Conservation (phyloP, 2,329 filamentous ascomycete species). For the Coniochaeta hoffmannii region DNA sequence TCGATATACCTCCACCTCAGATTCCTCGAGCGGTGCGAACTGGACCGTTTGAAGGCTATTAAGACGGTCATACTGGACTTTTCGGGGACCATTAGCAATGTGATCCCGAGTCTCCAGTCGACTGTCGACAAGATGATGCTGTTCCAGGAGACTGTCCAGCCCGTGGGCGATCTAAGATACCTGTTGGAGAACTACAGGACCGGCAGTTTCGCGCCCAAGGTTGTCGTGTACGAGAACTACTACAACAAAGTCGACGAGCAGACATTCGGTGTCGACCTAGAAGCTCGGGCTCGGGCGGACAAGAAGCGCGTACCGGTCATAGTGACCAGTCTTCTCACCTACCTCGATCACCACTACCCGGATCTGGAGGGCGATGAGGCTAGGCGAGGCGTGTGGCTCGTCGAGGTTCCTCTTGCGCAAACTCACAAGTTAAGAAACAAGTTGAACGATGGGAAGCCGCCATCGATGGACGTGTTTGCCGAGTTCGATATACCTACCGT, state of each 20-base stretch:
- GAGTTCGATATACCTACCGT: slow-evolving; percentile 93
- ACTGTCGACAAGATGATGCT: slow-evolving; percentile 98
- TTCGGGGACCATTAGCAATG: slow-evolving; percentile 93
- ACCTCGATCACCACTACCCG: slow-evolving; percentile 92
- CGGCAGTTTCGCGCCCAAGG: slow-evolving; percentile 82
- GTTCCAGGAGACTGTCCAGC: slow-evolving; percentile 98
- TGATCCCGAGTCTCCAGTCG: slow-evolving; percentile 91
- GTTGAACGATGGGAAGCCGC: slow-evolving; percentile 80
- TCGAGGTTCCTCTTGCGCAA: slow-evolving; percentile 78
- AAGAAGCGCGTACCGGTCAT: slow-evolving; percentile 91
- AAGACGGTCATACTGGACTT: slow-evolving; percentile 98
- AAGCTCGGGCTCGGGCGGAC: slow-evolving; percentile 85
- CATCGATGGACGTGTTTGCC: slow-evolving; percentile 68
- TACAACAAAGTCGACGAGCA: slow-evolving; percentile 98
- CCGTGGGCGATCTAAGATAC: slow-evolving; percentile 81
- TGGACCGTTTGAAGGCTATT: slow-evolving; percentile 94
- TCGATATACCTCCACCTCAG: slow-evolving; percentile 86
- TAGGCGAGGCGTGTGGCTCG: slow-evolving; percentile 85
- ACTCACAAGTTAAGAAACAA: slow-evolving; percentile 76
- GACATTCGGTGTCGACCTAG: slow-evolving; percentile 96
- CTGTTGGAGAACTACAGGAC: slow-evolving; percentile 95
- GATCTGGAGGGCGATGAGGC: slow-evolving; percentile 96
- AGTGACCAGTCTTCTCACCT: slow-evolving; percentile 87
- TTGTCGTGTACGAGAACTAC: slow-evolving; percentile 96
- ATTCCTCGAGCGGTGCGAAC: slow-evolving; percentile 94